phyloP scores from a whole-genome alignment of 1,284 basidiomycete genomes.

The Apiotrichum domesticum region DNA sequence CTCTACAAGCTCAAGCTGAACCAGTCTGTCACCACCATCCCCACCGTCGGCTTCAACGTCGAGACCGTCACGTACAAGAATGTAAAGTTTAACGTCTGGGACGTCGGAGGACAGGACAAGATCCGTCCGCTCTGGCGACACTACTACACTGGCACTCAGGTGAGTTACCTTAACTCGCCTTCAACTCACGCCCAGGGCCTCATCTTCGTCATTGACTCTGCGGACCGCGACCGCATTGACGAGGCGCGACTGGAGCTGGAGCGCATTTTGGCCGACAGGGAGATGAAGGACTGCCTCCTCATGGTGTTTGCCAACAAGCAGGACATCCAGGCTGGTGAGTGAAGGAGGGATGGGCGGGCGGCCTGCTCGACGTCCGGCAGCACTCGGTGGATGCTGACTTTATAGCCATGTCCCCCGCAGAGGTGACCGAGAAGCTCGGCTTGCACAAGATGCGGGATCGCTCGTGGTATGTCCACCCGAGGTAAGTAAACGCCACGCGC shows the following conservation, averaged over 20 bases:
- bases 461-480: conserved; percentile 98
- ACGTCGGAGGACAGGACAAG: conserved; percentile 99
- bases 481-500: conserved; percentile 53
- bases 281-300: conserved; percentile 96
- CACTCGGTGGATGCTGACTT: neutral
- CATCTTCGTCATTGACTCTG: conserved; percentile 60
- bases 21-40: conserved; percentile 97
- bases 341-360: neutral
- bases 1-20: conserved; percentile 99
- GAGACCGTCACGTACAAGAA: conserved; percentile 99
- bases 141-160: conserved; percentile 65
- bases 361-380: too few relatives aligned
- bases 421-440: conserved; percentile 96
- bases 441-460: conserved; percentile 93
- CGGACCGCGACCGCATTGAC: conserved; percentile 91
- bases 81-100: conserved; percentile 99
- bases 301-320: conserved; percentile 99
- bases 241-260: conserved; percentile 96
- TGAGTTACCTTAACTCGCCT: conserved; percentile 13
- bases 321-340: conserved; percentile 88
- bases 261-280: conserved; percentile 90
- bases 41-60: conserved; percentile 92
- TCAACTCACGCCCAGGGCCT: conserved; percentile 49
- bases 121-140: conserved; percentile 97
- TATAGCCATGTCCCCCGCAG: conserved; percentile 93